Base-by-base conservation (phyloP, 768 basidiomycete genomes). In the Cyathus striatus region DNA sequence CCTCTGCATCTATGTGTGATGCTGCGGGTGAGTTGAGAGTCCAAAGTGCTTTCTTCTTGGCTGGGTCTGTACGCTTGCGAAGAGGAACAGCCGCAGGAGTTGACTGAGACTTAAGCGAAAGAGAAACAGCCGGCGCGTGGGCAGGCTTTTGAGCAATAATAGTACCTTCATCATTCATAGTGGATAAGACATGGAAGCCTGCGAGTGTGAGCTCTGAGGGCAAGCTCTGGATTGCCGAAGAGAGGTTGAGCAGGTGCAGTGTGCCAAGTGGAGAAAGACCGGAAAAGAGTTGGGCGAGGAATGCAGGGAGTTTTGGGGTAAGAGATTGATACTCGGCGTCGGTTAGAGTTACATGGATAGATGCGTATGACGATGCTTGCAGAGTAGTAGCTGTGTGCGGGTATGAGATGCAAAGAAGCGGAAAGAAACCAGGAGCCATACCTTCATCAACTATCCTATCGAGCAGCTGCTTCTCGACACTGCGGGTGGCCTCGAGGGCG, bases 31-130 rank as follows among this genome's bases (percentile, higher is more conserved):
- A 65, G 27, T 70, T 82, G 23, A 94, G 70, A 0, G 90, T 72
- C 94, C 94, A 96, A 25, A 97, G 71, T 0, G 90, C 89, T 49
- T 91, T 86, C 65, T 93, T 95, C 38, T 84, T 78, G 6, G 86
- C 83, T 46, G 79, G 70, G 52, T 82, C 81, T 2, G 71, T 72
- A 5, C 33, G 6, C 42, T 70, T 70, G 51, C 70, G 79, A 35
- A 83, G 74, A 21, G 74, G 69, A 4, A 79, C 60, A 49, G 71
- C 43, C 64, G 68, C 40, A 61, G 70, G 27, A 68, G 59, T 56
- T 44, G 57, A 24, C 40, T 57, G 49, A 23, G 44, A 61, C 52
- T 76, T 79, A 38, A 75, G 63, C 18, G 77, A 61, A 22, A 76
- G 48, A 0, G 75, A 58, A 5, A 65, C 52, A 24, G 63, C 59